Conservation (phyloP, 108 stramenopile species). For the Fragilaria radians region DNA sequence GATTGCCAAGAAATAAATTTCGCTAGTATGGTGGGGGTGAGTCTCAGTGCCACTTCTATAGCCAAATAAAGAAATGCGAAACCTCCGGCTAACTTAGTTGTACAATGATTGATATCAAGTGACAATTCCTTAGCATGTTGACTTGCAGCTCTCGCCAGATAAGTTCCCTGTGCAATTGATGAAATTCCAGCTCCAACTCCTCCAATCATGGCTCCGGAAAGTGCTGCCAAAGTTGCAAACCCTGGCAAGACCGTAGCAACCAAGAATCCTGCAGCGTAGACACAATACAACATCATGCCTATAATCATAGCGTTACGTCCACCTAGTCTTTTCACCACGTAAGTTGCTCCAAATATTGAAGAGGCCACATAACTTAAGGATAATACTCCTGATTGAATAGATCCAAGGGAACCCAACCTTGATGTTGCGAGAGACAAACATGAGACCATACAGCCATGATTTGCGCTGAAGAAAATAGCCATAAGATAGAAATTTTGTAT, state of each 20-base stretch:
- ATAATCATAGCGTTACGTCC: constrained; percentile 23
- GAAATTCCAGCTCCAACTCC: constrained; percentile 71
- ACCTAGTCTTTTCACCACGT: constrained; percentile 24
- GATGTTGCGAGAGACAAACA: constrained; percentile 31
- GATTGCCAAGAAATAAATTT: constrained; percentile 33
- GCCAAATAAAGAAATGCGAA: constrained; percentile 73
- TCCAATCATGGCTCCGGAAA: constrained; percentile 56
- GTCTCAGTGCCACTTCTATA: constrained; percentile 37
- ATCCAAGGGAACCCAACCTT: constrained; percentile 26
- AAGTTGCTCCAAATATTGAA: constrained; percentile 30
- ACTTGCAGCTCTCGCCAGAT: constrained; percentile 52
- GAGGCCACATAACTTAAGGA: constrained; percentile 34
- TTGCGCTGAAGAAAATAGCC: constrained; percentile 30
- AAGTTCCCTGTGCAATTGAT: constrained; percentile 78
- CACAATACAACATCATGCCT: constrained; percentile 30
- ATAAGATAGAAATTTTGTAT: constrained; percentile 30
- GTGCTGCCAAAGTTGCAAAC: constrained; percentile 9
- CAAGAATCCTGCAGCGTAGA: constrained; percentile 8
- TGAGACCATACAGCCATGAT: constrained; percentile 31
- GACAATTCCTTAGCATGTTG: constrained; percentile 35
- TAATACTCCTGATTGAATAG: constrained; percentile 17
- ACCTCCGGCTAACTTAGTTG: constrained; percentile 46
- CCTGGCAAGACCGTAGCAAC: background rate
- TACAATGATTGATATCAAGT: constrained; percentile 24
- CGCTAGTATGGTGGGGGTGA: constrained; percentile 50